A percentile compares a stretch with the other conserved stretches of the same genome.
Conservation (phyloP, 2,329 filamentous ascomycete genomes). For the Nakataea oryzae region DNA sequence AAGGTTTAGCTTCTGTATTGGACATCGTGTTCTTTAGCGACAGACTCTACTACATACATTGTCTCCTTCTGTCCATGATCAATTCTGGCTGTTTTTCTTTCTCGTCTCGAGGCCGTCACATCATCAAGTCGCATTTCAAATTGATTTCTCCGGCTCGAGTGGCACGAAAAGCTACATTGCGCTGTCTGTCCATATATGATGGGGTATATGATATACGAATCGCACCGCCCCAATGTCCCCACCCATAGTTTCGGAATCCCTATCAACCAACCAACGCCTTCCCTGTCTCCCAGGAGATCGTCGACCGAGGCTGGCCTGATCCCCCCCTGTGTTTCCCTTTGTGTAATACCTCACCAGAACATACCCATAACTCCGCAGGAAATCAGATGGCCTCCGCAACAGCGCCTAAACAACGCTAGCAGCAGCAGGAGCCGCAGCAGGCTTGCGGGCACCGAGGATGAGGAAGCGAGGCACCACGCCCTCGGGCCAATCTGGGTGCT, state of each 20-base stretch:
- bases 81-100: too few species aligned
- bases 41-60: background rate
- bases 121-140: too few species aligned
- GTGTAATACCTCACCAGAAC: too few species aligned
- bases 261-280: background rate
- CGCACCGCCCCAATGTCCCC: background rate
- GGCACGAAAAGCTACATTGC: background rate
- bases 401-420: background rate
- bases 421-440: background rate
- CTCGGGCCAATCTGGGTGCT: constrained; percentile 12
- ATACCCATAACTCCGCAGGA: too few species aligned
- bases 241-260: background rate
- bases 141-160: background rate
- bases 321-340: too few species aligned
- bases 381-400: too few species aligned
- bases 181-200: background rate
- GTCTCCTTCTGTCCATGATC: background rate
- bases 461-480: constrained; percentile 10
- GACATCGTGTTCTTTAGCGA: background rate
- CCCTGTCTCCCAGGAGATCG: background rate
- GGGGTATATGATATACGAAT: background rate
- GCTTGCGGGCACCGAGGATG: constrained; percentile 9
- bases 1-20: background rate
- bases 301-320: background rate
- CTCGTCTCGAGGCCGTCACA: too few species aligned